These are phyloP conservation scores for Venturia oleaginea DNA, from an alignment of 2,329 filamentous ascomycete species.

Conservation along the genomic window DNA sequence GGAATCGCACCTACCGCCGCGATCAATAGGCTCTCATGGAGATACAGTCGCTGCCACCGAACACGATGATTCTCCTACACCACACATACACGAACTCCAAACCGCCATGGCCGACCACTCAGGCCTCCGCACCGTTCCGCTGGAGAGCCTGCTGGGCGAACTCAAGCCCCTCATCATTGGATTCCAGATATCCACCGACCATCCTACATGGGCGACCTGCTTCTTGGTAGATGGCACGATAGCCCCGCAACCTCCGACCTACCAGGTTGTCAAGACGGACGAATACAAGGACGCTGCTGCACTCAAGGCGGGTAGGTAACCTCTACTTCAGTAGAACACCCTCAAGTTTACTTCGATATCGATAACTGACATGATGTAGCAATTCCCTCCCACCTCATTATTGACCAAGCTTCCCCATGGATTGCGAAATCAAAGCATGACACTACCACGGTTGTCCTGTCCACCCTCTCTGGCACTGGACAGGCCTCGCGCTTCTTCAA, in stretches of 20 bases:
- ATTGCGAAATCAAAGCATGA: not conserved
- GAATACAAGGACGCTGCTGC: not conserved
- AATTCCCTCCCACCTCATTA: not conserved
- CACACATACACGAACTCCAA: not conserved
- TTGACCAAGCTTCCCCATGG: not conserved
- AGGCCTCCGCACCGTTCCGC: not conserved
- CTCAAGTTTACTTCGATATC: no score
- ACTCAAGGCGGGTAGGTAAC: not conserved
- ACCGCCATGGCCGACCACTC: not conserved
- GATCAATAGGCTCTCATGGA: not conserved
- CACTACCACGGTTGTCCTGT: slow-evolving; percentile 33
- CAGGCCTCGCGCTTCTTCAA: slow-evolving; percentile 32
- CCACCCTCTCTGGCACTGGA: slow-evolving; percentile 35
- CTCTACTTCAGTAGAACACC: not conserved
- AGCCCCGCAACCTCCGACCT: not conserved
- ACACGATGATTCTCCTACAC: not conserved
- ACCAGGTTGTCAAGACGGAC: not conserved
- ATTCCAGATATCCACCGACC: not conserved
- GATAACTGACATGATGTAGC: not conserved
- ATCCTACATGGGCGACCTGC: not conserved
- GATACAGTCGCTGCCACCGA: not conserved
- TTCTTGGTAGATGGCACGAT: not conserved
- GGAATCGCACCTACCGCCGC: not conserved
- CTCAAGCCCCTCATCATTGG: not conserved
- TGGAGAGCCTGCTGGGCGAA: not conserved